Base-by-base conservation (phyloP, 139 green algal genomes). In the Spirogloea muscicola region DNA sequence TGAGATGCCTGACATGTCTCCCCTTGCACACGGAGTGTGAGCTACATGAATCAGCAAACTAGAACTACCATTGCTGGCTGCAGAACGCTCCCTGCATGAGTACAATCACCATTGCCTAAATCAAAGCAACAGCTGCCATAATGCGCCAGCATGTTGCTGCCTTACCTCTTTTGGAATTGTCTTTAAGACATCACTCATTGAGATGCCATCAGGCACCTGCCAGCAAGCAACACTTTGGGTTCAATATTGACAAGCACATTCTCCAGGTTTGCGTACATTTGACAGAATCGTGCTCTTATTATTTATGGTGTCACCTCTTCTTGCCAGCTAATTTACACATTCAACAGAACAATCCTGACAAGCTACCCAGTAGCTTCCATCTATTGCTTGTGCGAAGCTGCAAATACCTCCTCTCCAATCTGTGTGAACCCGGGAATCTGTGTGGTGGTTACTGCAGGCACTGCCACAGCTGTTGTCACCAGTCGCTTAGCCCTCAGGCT, bases 361-460 rank as follows among this genome's bases (percentile, higher is more conserved):
- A n/a, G n/a, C n/a, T n/a, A n/a, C n/a, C n/a, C n/a, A n/a, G n/a
- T n/a, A n/a, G n/a, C n/a, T n/a, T n/a, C n/a, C n/a, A n/a, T n/a
- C n/a, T n/a, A n/a, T n/a, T n/a, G n/a, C n/a, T n/a, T n/a, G n/a
- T n/a, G n/a, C n/a, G n/a, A n/a, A n/a, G n/a, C n/a, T n/a, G n/a
- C n/a, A n/a, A n/a, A n/a, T n/a, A n/a, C n/a, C n/a, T n/a, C n/a
- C 46, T 87, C 84, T 27, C 90, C 92, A 66, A 97, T 94, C 6
- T 55, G 80, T n/a, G 76, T 59, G 85, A 92, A 97, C 31, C 92
- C 91, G n/a, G n/a, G n/a, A n/a, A n/a, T n/a, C n/a, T n/a, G n/a
- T n/a, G n/a, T n/a, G n/a, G n/a, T n/a, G n/a, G n/a, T n/a, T n/a
- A n/a, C n/a, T n/a, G n/a, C n/a, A n/a, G n/a, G n/a, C n/a, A n/a